These are phyloP conservation scores for Eutypella sp. DNA, from an alignment of 2,329 filamentous ascomycete species.

Conservation along the genomic window DNA sequence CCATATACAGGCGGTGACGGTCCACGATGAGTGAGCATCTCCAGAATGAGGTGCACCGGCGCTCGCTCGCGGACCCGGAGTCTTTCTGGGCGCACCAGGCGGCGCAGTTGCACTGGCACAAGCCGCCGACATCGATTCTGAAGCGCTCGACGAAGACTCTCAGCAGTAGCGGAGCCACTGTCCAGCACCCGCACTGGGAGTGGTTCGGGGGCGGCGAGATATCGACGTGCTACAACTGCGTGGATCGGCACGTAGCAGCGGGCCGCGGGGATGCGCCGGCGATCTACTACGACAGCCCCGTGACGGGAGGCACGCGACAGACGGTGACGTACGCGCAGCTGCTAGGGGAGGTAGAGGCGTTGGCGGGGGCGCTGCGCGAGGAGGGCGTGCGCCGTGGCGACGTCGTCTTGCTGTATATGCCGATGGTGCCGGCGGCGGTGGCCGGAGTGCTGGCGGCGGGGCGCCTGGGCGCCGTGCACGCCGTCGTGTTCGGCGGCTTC, in stretches of 20 bases:
- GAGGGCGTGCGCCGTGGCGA: constrained; percentile 52
- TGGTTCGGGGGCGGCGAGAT: constrained; percentile 91
- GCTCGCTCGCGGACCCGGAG: constrained; percentile 64
- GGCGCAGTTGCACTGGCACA: constrained; percentile 74
- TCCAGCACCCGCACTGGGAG: constrained; percentile 71
- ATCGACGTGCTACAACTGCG: constrained; percentile 85
- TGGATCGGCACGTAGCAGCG: constrained; percentile 79
- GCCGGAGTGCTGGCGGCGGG: constrained; percentile 79
- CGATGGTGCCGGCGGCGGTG: constrained; percentile 89
- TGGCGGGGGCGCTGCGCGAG: constrained; percentile 77
- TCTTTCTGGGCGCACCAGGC: constrained; percentile 74
- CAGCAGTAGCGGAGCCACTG: constrained; percentile 38
- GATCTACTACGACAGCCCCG: constrained; percentile 84
- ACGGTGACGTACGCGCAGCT: constrained; percentile 71
- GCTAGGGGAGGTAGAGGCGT: constrained; percentile 71
- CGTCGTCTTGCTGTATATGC: constrained; percentile 69
- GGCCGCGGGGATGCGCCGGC: constrained; percentile 71
- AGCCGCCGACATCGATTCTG: constrained; percentile 61
- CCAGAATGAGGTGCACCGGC: constrained; percentile 47
- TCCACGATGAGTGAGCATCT: too few species aligned
- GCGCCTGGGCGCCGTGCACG: constrained; percentile 80
- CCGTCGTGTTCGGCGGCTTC: constrained; percentile 92
- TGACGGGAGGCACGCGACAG: constrained; percentile 62
- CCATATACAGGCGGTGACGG: too few species aligned
- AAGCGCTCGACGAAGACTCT: constrained; percentile 58